Conservation (phyloP, 2,329 filamentous ascomycete genomes). For the Ophiostoma pallidulum region DNA sequence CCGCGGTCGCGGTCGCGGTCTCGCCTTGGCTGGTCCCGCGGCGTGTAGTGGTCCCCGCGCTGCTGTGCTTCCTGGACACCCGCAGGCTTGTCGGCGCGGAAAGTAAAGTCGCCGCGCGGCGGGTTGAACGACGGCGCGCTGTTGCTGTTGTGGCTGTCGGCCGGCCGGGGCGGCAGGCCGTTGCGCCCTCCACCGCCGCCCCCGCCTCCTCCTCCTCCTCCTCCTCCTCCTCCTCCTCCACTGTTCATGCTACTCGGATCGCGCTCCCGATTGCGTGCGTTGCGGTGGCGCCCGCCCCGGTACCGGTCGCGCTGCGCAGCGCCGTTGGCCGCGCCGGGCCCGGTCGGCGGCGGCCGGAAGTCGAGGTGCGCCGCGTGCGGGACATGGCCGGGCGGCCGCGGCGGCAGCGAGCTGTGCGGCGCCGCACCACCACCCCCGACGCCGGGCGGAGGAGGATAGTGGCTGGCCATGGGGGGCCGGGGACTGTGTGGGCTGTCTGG, state of each 20-base stretch:
- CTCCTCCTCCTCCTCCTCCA: neutral
- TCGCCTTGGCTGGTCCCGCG: constrained; percentile 21
- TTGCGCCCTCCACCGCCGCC: neutral
- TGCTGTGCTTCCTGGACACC: constrained; percentile 41
- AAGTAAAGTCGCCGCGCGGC: constrained; percentile 45
- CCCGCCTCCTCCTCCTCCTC: constrained; percentile 1
- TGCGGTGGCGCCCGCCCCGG: neutral
- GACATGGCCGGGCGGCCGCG: constrained; percentile 6
- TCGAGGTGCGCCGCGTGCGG: constrained; percentile 1
- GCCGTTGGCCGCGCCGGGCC: constrained; percentile 1
- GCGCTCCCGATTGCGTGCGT: too few species aligned
- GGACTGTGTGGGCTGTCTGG: neutral
- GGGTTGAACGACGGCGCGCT: constrained; percentile 14
- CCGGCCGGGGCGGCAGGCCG: neutral
- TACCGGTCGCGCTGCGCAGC: too few species aligned
- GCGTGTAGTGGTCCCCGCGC: constrained; percentile 35
- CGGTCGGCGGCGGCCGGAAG: constrained; percentile 1
- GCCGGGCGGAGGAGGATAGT: constrained; percentile 16
- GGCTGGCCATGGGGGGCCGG: neutral
- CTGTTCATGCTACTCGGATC: neutral
- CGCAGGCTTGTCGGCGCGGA: constrained; percentile 42
- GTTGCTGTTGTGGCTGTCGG: neutral
- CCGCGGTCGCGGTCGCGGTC: constrained; percentile 2
- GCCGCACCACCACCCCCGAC: constrained; percentile 1
- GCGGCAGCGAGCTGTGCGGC: constrained; percentile 3